Conservation (phyloP, 2,329 filamentous ascomycete genomes). For the Diplodia intermedia region DNA sequence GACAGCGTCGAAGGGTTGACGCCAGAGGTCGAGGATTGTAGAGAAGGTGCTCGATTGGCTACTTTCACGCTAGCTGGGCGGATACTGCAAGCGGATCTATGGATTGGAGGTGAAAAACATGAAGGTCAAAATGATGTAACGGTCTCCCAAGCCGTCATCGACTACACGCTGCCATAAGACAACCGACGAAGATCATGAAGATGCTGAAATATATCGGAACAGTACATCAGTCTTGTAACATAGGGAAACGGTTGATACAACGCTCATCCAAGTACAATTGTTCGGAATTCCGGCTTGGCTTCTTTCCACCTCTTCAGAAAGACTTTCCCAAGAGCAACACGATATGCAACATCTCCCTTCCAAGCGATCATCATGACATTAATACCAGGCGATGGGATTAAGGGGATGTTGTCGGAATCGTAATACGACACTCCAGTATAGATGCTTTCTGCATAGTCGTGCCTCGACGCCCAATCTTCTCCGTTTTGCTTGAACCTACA, state of each 20-base stretch:
- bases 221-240: too few species aligned
- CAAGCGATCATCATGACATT: conserved; percentile 2
- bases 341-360: not conserved
- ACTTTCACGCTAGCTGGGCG: too few species aligned
- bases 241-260: too few species aligned
- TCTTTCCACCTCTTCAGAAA: not conserved
- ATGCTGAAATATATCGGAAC: too few species aligned
- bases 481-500: too few species aligned
- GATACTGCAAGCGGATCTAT: too few species aligned
- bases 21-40: not conserved
- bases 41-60: not conserved
- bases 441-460: not conserved
- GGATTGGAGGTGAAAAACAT: too few species aligned
- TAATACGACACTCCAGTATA: not conserved
- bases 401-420: not conserved
- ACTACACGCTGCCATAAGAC: too few species aligned
- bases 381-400: not conserved
- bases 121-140: too few species aligned
- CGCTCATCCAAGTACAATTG: not conserved
- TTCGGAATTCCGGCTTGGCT: not conserved
- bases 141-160: too few species aligned
- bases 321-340: not conserved
- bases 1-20: not conserved
- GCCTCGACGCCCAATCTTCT: too few species aligned
- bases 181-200: too few species aligned